A percentile compares a stretch with the other conserved stretches of the same genome.
Conservation (phyloP, 306 rosid genomes). For the Coriaria nepalensis region DNA sequence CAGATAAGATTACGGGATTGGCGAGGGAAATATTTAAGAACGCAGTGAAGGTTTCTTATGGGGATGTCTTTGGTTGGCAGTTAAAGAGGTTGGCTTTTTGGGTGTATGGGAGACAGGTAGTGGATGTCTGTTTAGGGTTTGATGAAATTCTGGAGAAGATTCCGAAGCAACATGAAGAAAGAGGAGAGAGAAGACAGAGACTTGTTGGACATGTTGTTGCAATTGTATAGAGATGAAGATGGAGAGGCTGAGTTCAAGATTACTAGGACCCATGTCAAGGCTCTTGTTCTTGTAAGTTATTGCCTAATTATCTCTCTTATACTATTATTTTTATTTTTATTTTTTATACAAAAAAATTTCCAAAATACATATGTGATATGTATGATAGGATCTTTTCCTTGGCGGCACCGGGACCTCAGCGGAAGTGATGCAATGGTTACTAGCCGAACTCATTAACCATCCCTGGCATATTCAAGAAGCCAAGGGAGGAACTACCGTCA, state of each 20-base stretch:
- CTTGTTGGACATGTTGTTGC: slow-evolving; percentile 48
- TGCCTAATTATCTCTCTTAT: no score
- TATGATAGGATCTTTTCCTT: slow-evolving; percentile 39
- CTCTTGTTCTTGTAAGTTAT: slow-evolving; percentile 36
- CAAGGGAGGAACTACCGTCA: no score
- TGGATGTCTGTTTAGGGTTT: slow-evolving; percentile 32
- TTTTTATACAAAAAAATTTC: not conserved
- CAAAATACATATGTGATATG: no score
- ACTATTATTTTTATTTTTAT: not conserved
- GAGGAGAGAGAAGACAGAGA: slow-evolving; percentile 32
- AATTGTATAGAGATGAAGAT: slow-evolving; percentile 36
- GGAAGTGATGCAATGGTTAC: no score
- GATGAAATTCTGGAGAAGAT: slow-evolving; percentile 41
- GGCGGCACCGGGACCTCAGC: slow-evolving; percentile 63
- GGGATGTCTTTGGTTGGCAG: slow-evolving; percentile 34
- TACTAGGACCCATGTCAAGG: slow-evolving; percentile 47
- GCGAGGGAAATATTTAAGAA: slow-evolving; percentile 31
- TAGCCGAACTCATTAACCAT: no score
- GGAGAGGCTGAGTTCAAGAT: slow-evolving; percentile 28
- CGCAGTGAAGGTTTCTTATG: slow-evolving; percentile 20
- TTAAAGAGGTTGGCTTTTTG: slow-evolving; percentile 45
- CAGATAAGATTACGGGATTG: slow-evolving; percentile 18
- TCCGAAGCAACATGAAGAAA: slow-evolving; percentile 42
- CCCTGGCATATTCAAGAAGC: no score
- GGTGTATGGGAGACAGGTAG: slow-evolving; percentile 28